phyloP scores from a whole-genome alignment of 176 grass and related monocot species.

The Otatea glauca region DNA sequence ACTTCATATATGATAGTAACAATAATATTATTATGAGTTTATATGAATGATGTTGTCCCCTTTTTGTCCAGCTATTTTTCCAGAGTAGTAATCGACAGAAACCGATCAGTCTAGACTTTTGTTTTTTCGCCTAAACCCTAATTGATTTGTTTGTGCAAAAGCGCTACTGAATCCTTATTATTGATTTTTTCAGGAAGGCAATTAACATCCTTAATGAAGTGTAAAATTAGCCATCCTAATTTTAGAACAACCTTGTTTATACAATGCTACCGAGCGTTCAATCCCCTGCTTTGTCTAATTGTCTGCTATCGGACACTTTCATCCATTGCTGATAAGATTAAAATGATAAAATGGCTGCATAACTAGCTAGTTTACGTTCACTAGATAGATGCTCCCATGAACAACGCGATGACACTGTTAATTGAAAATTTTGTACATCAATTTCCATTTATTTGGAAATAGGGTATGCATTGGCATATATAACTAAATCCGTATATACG shows the following conservation, averaged over 20 bases:
- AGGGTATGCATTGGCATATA: no score
- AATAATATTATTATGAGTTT: not conserved
- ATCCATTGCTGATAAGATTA: no score
- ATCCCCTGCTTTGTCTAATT: not conserved
- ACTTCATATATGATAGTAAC: not conserved
- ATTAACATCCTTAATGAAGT: not conserved
- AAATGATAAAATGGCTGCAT: not conserved
- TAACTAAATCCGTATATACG: not conserved
- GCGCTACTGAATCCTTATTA: not conserved
- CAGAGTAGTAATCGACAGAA: not conserved
- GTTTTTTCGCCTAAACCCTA: not conserved
- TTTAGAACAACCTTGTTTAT: slow-evolving; percentile 2
- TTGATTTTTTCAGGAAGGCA: no score
- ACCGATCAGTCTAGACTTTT: not conserved
- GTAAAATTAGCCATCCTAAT: not conserved
- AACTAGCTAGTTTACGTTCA: no score
- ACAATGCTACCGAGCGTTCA: not conserved
- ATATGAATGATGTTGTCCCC: not conserved
- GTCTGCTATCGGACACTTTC: not conserved
- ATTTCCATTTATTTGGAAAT: slow-evolving; percentile 23
- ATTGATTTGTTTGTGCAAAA: not conserved
- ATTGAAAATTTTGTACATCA: not conserved
- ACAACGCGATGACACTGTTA: not conserved
- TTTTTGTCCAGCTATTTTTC: not conserved
- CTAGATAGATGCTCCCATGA: not conserved